Evolutionary conservation across 257 asterid genomes (phyloP), one percentile per base, ranked within the genome.

Genomic region (Primulina tabacum): DNA sequence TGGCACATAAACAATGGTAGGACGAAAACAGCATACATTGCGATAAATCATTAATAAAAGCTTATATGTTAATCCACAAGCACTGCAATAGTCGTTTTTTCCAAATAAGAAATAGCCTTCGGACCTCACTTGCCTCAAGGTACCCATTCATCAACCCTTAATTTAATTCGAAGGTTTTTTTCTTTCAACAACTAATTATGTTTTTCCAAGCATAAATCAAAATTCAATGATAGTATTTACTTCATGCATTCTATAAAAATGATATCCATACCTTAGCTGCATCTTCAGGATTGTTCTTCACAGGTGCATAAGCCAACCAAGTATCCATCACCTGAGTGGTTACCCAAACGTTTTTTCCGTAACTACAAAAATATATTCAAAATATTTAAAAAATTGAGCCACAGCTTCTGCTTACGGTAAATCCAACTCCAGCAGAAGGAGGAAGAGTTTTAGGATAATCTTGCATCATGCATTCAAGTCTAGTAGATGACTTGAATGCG

Each of bases 401-500:
- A 35, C 7, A 56, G 65, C 29, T 71, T 80, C 71, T 57, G 78
- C 96, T 85, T 86, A 91, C 99, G 6, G 99, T 94, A 77, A 94
- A 94, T 75, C 99, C 99, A 82, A 94, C 99, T 80, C 86, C 86
- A 66, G 99, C 97, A 62, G 96, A 78, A 72, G 97, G 96, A 70
- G 97, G 90, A 71, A 94, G 76, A 14, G 97, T 94, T 80, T 91
- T 94, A 40, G 99, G 97, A 77, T 94, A 94, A 83, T 94, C 99
- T 85, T 94, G 99, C 99, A 94, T 94, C 99, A 94, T 94, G 76
- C 99, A 94, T 82, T 94, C 99, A 73, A 94, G 97, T 57, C 99
- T 94, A 76, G 99, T 94, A 24, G 99, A 91, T 62, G 99, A 94
- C 77, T 91, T 91, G 81, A 94, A 94, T 30, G 89, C 85, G 57